phyloP scores from a whole-genome alignment of 106 monocot species.

The Allium fistulosum region DNA sequence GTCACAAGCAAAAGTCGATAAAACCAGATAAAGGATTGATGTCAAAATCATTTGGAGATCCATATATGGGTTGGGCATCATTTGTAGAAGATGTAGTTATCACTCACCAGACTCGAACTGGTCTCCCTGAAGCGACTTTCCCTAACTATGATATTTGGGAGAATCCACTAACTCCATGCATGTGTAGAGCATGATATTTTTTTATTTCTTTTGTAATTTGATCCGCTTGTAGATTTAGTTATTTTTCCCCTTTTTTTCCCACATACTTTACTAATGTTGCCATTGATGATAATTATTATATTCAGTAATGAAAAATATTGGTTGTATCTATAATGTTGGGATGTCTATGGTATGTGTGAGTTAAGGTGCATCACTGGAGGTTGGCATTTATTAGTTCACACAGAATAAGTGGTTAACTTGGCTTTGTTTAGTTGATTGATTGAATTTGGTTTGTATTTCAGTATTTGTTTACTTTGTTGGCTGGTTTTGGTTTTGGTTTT shows the following conservation, averaged over 20 bases:
- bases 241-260: background rate
- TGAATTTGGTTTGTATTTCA: too few relatives aligned
- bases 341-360: too few relatives aligned
- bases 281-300: too few relatives aligned
- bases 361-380: too few relatives aligned
- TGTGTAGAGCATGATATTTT: conserved; percentile 65
- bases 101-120: conserved; percentile 83
- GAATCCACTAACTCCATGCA: conserved; percentile 92
- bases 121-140: conserved; percentile 83
- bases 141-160: conserved; percentile 92
- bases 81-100: conserved; percentile 84
- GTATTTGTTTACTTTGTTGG: too few relatives aligned
- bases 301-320: too few relatives aligned
- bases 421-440: too few relatives aligned
- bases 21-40: conserved; percentile 97
- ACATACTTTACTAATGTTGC: too few relatives aligned
- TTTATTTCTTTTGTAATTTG: background rate
- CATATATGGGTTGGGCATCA: conserved; percentile 96
- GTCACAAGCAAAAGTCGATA: conserved; percentile 83
- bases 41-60: conserved; percentile 92
- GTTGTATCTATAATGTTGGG: too few relatives aligned
- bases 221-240: background rate
- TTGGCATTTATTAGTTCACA: too few relatives aligned
- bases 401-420: too few relatives aligned
- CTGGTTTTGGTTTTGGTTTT: too few relatives aligned